Percentiles rank a stretch among this genome's conserved stretches.
Evolutionary conservation across 306 rosid species (phyloP).

Genomic region (Quercus gilva): DNA sequence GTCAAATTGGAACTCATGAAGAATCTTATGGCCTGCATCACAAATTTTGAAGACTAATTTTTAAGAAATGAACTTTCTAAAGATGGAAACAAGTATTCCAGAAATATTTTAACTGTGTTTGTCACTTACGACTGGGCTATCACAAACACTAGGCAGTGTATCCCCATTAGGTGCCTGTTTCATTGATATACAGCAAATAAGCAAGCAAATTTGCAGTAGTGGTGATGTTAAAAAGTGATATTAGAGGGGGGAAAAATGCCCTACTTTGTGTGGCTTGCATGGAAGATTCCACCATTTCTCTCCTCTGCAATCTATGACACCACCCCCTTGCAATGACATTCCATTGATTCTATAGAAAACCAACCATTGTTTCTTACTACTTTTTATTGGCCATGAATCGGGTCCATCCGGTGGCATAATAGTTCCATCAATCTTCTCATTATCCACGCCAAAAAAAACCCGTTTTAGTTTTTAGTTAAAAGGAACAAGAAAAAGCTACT

Average conservation of each 20-base stretch:
- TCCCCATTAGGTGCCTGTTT: slow-evolving; percentile 38
- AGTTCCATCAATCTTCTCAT: slow-evolving; percentile 48
- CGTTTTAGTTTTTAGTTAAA: background rate
- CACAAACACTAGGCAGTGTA: slow-evolving; percentile 39
- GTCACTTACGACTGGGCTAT: slow-evolving; percentile 60
- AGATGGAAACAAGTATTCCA: background rate
- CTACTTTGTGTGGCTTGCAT: slow-evolving; percentile 57
- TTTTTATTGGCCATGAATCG: slow-evolving; percentile 45
- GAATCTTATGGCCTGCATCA: slow-evolving; percentile 46
- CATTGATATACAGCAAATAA: slow-evolving; percentile 9
- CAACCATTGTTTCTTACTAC: slow-evolving; percentile 48
- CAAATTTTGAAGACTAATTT: background rate
- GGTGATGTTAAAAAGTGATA: background rate
- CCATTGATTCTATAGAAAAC: slow-evolving; percentile 56
- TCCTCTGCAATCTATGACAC: slow-evolving; percentile 62
- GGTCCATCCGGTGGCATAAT: slow-evolving; percentile 65
- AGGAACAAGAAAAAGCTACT: background rate
- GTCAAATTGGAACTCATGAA: slow-evolving; percentile 40
- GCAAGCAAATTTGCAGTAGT: background rate
- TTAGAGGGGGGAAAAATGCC: background rate
- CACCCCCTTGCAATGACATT: slow-evolving; percentile 46
- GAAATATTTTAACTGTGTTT: background rate
- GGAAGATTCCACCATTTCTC: slow-evolving; percentile 75
- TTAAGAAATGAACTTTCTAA: background rate
- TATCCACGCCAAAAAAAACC: background rate